Evolutionary conservation across 495 filamentous ascomycete genomes (phyloP), one percentile per base, ranked within the genome.

Genomic region (Apodospora peruviana): DNA sequence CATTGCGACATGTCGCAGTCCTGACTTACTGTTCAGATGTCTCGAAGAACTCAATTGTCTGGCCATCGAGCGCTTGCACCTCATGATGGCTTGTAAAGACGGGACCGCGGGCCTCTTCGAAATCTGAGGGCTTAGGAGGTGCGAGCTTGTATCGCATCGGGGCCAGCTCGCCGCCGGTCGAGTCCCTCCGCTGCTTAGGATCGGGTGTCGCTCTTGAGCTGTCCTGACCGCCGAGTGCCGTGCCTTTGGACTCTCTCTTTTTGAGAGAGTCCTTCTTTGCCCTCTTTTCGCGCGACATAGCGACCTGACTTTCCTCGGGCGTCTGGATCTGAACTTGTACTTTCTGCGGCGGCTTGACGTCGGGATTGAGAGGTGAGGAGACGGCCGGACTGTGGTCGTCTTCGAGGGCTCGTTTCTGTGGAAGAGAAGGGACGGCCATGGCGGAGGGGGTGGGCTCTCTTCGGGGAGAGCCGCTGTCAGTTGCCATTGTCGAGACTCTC

Each of bases 251-350:
- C 64, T 90, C 87, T 9, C 87, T 78, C 67, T 90, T 90, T 66
- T 91, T 91, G 42, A 81, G 65, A 5, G 80, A 73, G n/a, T 86
- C 83, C 54, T 86, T 87, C 62, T 86, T 86, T 38, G 75, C 77
- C 20, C 77, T 67, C 34, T 74, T 76, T 44, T 71, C 71, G 24
- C 69, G 72, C 38, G 62, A 66, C 56, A 71, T 66, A 16, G 64
- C 60, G 2, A 67, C 40, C 18, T 62, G 48, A n/a, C 64, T 68
- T 29, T 71, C 43, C 11, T 62, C 53, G 14, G 67, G 64, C 16
- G 59, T 47, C 38, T 59, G 64, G 10, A 62, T 24, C 43, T 70
- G 67, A 4, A 53, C 58, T 52, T 70, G 67, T 3, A 52, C 57
- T 52, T 57, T 62, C 16, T 46, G 37, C 1, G 43, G 16, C 9